These are phyloP conservation scores for Saccharomyces hybrid DNA, from an alignment of 1,139 yeast species.

Conservation along the genomic window DNA sequence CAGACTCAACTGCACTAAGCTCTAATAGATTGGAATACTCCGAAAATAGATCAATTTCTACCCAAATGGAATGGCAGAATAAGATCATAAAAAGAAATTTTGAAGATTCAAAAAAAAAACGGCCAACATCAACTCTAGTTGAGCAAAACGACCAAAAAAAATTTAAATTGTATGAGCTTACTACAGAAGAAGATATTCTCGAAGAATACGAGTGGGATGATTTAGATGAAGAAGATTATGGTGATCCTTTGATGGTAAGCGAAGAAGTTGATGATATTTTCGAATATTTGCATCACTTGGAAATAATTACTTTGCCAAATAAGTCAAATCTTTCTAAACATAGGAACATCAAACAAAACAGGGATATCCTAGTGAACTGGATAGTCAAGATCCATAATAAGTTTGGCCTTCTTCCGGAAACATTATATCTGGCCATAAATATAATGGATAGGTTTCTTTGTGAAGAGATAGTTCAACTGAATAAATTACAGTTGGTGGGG, in stretches of 20 bases:
- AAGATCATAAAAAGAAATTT: neutral
- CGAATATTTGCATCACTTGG: constrained; percentile 64
- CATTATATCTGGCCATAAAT: constrained; percentile 76
- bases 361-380: constrained; percentile 89
- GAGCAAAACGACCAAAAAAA: constrained; percentile 24
- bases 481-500: constrained; percentile 78
- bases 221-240: constrained; percentile 76
- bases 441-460: constrained; percentile 84
- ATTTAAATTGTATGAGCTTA: constrained; percentile 20
- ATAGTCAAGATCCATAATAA: constrained; percentile 80
- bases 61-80: neutral
- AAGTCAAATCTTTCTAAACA: constrained; percentile 63
- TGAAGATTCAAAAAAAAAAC: constrained; percentile 18
- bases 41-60: neutral
- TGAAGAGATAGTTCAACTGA: constrained; percentile 64
- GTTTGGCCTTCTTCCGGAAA: constrained; percentile 81
- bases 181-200: constrained; percentile 11
- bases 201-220: constrained; percentile 66
- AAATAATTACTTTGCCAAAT: constrained; percentile 67
- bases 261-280: constrained; percentile 86
- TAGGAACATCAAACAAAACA: constrained; percentile 62
- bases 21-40: neutral
- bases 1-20: neutral
- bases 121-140: constrained; percentile 23
- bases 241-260: constrained; percentile 88